A percentile compares a stretch with the other conserved stretches of the same genome.
Evolutionary conservation across 2,329 filamentous ascomycete species (phyloP).

Genomic region (Colletotrichum sp.): DNA sequence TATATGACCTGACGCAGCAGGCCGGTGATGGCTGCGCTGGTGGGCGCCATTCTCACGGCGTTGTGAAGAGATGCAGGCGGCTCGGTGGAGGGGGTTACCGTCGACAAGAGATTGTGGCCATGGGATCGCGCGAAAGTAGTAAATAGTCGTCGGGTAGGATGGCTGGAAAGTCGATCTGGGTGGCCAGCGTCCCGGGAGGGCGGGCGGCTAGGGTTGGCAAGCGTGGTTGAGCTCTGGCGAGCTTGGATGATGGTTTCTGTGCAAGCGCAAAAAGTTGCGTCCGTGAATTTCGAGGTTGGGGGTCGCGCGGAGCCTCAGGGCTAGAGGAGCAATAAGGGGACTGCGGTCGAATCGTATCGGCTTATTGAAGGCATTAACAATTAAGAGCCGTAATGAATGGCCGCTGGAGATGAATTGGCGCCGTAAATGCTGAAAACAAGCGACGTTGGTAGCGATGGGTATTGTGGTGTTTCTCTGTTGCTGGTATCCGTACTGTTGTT

Average conservation of each 20-base stretch:
- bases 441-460: not conserved
- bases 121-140: slow-evolving; percentile 1
- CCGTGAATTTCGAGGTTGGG: slow-evolving; percentile 18
- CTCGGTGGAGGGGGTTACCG: slow-evolving; percentile 12
- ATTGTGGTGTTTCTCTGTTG: not conserved
- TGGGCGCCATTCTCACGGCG: slow-evolving; percentile 54
- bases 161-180: not conserved
- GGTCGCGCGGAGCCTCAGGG: slow-evolving; percentile 9
- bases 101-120: slow-evolving; percentile 15
- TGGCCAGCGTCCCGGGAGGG: not conserved
- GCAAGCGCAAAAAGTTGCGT: slow-evolving; percentile 18
- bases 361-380: slow-evolving; percentile 7
- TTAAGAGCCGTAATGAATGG: not conserved
- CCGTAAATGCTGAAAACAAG: slow-evolving; percentile 1
- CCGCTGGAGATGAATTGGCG: not conserved
- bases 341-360: not conserved
- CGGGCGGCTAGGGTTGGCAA: not conserved
- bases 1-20: slow-evolving; percentile 65
- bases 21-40: slow-evolving; percentile 52
- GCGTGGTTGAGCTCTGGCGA: slow-evolving; percentile 9
- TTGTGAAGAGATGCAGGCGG: not conserved
- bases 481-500: not conserved
- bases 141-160: not conserved
- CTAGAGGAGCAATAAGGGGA: not conserved
- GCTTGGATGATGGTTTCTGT: slow-evolving; percentile 3